Evolutionary conservation across 2,329 filamentous ascomycete species (phyloP), one percentile per base, ranked within the genome.

Genomic region (Aspergillus sergii): DNA sequence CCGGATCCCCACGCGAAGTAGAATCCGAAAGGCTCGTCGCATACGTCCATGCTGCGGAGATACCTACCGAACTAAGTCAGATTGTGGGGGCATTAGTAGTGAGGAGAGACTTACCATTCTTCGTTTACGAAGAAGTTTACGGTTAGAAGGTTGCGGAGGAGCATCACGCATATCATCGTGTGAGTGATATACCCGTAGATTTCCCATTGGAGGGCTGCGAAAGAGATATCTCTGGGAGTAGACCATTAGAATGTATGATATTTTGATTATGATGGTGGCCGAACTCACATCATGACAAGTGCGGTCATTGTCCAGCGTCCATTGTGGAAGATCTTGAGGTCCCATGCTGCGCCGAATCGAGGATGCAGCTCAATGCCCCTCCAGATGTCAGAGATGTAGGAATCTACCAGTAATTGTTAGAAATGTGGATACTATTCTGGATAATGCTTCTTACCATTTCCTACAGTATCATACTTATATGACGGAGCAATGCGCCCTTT

Each of bases 331-430:
- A 83, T 71, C 61, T 84, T 84, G 30, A 83, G 76, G 63, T 84
- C 82, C 66, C 80, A 83, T 14, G 67, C 71, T 2, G 73, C 67
- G 0, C 81, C 80, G 30, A 83, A 67, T 50, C 81, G 69, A 0
- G 81, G 81, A 55, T 83, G 83, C 4, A 83, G 61, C 66, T 83
- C 81, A 32, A 82, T 76, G 0, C 81, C 81, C 77, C 81, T 82
- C 59, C 78, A 83, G 57, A 82, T 74, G 62, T 83, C 81, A 48
- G 82, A 82, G 0, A 80, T 54, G 1, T 69, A 66, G 3, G 75
- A 81, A 26, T 45, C 61, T 62, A 16, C 26, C 26, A 7, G 9
- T 1, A 7, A 1, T 14, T 16, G 23, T 54, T 39, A 59, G 23
- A 14, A 28, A 28, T 1, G 26, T 5, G 1, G 5, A 28, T 28